Conservation (phyloP, 495 filamentous ascomycete genomes). For the Chaetomium cochliodes region DNA sequence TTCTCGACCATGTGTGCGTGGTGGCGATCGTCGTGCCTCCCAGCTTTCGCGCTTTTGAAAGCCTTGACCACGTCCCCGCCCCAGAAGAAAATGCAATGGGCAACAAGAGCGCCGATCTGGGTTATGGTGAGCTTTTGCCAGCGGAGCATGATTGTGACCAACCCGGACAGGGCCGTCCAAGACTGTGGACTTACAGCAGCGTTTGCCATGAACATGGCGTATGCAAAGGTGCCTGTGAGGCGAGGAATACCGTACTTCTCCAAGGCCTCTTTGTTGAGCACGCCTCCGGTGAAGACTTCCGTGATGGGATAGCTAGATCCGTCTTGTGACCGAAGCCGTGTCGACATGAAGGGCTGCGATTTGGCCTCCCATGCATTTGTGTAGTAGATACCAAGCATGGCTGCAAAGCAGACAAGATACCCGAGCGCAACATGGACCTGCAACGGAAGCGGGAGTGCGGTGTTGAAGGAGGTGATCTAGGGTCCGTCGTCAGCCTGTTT, state of each 20-base stretch:
- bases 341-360: conserved; percentile 51
- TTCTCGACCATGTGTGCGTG: conserved; percentile 38
- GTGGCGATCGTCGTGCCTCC: conserved; percentile 25
- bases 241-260: conserved; percentile 41
- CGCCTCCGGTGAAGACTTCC: conserved; percentile 38
- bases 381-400: conserved; percentile 49
- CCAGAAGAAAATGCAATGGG: conserved; percentile 31
- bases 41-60: conserved; percentile 23
- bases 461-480: conserved; percentile 41
- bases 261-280: conserved; percentile 39
- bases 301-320: conserved; percentile 47
- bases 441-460: conserved; percentile 25
- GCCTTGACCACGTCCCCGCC: conserved; percentile 23
- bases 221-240: conserved; percentile 46
- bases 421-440: conserved; percentile 35
- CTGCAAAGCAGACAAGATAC: conserved; percentile 43
- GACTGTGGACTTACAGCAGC: conserved; percentile 35
- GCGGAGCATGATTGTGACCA: background rate
- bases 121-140: background rate
- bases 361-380: conserved; percentile 49
- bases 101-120: conserved; percentile 26
- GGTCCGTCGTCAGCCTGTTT: conserved; percentile 19
- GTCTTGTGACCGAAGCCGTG: conserved; percentile 44
- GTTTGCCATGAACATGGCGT: conserved; percentile 45
- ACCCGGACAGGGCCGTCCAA: background rate